phyloP scores from a whole-genome alignment of 192 early-diverging fungal species.

The Backusella psychrophila region DNA sequence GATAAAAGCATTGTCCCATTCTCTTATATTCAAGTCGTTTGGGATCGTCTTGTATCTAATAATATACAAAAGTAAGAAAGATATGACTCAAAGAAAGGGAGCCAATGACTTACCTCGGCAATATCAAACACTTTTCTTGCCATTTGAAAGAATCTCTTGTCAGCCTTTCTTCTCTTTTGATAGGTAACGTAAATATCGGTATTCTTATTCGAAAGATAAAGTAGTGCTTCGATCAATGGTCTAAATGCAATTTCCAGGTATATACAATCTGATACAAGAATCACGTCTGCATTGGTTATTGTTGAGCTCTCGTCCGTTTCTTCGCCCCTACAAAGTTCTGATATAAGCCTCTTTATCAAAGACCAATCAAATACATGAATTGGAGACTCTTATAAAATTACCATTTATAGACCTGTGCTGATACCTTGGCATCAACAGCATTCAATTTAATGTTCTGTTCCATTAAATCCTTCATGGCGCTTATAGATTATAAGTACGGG shows the following conservation, averaged over 20 bases:
- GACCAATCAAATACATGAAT: background rate
- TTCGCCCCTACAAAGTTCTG: background rate
- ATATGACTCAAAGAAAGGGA: background rate
- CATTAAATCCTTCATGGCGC: constrained; percentile 45
- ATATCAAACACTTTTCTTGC: constrained; percentile 44
- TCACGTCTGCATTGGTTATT: constrained; percentile 31
- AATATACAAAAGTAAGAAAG: background rate
- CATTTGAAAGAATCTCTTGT: constrained; percentile 50
- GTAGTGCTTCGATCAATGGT: constrained; percentile 41
- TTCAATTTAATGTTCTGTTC: constrained; percentile 44
- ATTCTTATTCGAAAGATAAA: constrained; percentile 23
- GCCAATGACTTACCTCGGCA: constrained; percentile 26
- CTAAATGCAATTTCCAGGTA: constrained; percentile 50
- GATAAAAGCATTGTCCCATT: constrained; percentile 20
- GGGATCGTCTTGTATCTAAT: constrained; percentile 27
- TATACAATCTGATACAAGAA: constrained; percentile 50
- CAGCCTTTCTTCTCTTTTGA: constrained; percentile 48
- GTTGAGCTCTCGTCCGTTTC: background rate
- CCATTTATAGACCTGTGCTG: constrained; percentile 17
- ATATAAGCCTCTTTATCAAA: background rate
- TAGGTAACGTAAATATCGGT: constrained; percentile 41
- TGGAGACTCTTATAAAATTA: background rate
- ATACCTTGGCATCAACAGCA: background rate
- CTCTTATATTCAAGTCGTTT: constrained; percentile 17
- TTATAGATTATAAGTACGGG: no score